Base-by-base conservation (phyloP, 306 rosid genomes). In the Gastrolobium bilobum region DNA sequence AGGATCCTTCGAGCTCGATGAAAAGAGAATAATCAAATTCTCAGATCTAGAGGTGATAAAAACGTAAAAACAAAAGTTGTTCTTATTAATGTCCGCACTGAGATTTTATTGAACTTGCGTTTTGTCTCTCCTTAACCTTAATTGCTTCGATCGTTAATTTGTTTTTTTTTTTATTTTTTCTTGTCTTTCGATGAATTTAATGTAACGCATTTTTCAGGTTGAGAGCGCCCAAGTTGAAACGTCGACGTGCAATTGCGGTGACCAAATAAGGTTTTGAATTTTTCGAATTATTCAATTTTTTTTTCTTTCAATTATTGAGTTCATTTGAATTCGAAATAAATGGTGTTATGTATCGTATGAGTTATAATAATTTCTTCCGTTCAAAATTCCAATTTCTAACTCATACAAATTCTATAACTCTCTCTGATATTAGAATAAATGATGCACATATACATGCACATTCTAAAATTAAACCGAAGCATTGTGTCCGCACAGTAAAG, bases 11-110 rank as follows among this genome's bases (percentile, higher is more conserved):
- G 78, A 53, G 79, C 73, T 82, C 11, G 75, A 81, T 35, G 83
- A 85, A 60, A 79, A 86, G 20, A 72, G 58, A 8, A 74, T 75
- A 76, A 61, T 59, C 81, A 71, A 84, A 34, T 82, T 85, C 69
- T 80, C 79, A 73, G 91, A 94, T 91, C 94, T 80, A 76, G 86
- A 90, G 96, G 98, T 86, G 6, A 71, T 63, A 11, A 14, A 48
- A 11, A 48, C 54, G 4, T 5, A 14, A 14, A 14, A 14, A 14
- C 9, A 50, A 52, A 52, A 15, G 10, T 15, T 20, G 26, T 10
- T 47, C 6, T 48, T 48, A 38, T 71, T 71, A 35, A 31, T 56
- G 51, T 52, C 38, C 33, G 34, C 10, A 11, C 6, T n/a, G 26
- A 10, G 75, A 4, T 6, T 38, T 79, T 5, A 39, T 11, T 54